These are phyloP conservation scores for Plectosphaerella plurivora DNA, from an alignment of 2,329 filamentous ascomycete genomes.

Conservation along the genomic window DNA sequence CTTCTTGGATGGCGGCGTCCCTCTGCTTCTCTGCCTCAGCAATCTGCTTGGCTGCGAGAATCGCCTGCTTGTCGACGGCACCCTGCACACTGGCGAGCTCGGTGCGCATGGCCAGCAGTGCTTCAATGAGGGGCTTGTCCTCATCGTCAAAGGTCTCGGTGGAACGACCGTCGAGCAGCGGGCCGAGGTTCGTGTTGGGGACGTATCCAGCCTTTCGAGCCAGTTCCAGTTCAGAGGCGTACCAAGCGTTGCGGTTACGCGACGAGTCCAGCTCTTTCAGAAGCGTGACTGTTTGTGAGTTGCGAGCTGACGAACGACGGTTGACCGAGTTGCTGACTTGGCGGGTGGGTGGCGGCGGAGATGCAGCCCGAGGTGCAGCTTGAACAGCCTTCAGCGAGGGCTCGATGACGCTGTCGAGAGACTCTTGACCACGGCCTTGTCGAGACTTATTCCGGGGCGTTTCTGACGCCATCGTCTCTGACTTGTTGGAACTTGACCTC, in stretches of 20 bases:
- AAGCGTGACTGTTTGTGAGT: constrained; percentile 67
- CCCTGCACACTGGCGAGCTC: constrained; percentile 87
- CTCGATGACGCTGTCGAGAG: constrained; percentile 65
- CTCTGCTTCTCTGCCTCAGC: constrained; percentile 93
- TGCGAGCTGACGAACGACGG: constrained; percentile 55
- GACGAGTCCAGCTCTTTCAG: constrained; percentile 82
- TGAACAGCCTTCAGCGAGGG: constrained; percentile 34
- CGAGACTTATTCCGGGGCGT: constrained; percentile 27
- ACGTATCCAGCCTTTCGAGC: constrained; percentile 87
- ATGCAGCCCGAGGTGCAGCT: constrained; percentile 39
- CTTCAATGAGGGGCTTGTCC: constrained; percentile 87
- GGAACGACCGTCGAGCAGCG: constrained; percentile 70
- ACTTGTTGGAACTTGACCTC: constrained; percentile 27
- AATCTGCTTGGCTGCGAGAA: constrained; percentile 80
- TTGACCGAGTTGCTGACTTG: constrained; percentile 55
- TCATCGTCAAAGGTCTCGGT: constrained; percentile 85
- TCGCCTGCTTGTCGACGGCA: constrained; percentile 83
- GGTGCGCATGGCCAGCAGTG: constrained; percentile 82
- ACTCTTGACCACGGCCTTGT: constrained; percentile 54
- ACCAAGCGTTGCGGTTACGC: constrained; percentile 91
- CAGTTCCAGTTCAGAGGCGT: constrained; percentile 88
- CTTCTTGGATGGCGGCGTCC: constrained; percentile 90
- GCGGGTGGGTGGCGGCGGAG: constrained; percentile 54
- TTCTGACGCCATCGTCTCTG: constrained; percentile 25
- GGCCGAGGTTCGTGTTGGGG: constrained; percentile 64